Conservation (phyloP, 2,329 filamentous ascomycete species). For the Colletotrichum acutatum region DNA sequence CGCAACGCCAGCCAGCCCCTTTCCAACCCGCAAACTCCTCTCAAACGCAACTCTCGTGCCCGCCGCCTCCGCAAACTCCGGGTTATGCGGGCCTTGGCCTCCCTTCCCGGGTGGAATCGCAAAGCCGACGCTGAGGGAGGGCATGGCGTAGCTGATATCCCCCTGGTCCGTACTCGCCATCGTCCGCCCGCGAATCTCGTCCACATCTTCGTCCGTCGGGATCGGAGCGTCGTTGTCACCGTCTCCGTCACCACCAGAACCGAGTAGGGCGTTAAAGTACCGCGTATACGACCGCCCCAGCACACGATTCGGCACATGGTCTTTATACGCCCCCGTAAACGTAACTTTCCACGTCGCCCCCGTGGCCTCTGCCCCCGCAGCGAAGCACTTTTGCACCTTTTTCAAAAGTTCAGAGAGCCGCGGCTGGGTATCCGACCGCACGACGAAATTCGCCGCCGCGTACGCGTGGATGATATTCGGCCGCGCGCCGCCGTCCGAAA, state of each 20-base stretch:
- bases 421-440: slow-evolving; percentile 39
- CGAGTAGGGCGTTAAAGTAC: slow-evolving; percentile 55
- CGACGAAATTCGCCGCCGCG: slow-evolving; percentile 50
- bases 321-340: slow-evolving; percentile 56
- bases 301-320: slow-evolving; percentile 65
- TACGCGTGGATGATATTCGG: slow-evolving; percentile 68
- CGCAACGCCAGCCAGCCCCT: slow-evolving; percentile 39
- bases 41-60: slow-evolving; percentile 38
- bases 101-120: slow-evolving; percentile 54
- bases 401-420: slow-evolving; percentile 51
- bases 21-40: slow-evolving; percentile 39
- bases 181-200: slow-evolving; percentile 53
- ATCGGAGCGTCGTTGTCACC: slow-evolving; percentile 39
- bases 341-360: slow-evolving; percentile 60
- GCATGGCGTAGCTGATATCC: slow-evolving; percentile 67
- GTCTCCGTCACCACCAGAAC: slow-evolving; percentile 28
- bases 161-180: slow-evolving; percentile 70
- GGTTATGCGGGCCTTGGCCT: slow-evolving; percentile 38
- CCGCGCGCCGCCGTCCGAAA: slow-evolving; percentile 62
- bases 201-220: slow-evolving; percentile 50
- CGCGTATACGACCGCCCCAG: slow-evolving; percentile 57
- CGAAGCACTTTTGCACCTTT: slow-evolving; percentile 55
- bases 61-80: slow-evolving; percentile 39
- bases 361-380: slow-evolving; percentile 52
- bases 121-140: slow-evolving; percentile 64